A percentile compares a stretch with the other conserved stretches of the same genome.
Conservation (phyloP, 768 basidiomycete genomes). For the Pisolithus microcarpus region DNA sequence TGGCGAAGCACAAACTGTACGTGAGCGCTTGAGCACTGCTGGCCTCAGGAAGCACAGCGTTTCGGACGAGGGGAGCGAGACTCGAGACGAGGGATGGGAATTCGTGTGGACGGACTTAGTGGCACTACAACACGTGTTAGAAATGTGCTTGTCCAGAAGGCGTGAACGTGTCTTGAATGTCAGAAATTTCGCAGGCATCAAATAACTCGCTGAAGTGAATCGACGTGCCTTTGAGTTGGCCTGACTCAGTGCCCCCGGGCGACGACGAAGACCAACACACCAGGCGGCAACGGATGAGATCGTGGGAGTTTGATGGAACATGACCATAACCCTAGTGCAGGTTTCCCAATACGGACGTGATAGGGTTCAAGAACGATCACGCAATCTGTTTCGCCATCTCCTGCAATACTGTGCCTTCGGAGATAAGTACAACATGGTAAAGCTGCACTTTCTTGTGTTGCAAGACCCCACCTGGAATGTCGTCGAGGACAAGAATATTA, state of each 20-base stretch:
- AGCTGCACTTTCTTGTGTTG: background rate
- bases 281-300: background rate
- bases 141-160: constrained; percentile 23
- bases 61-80: constrained; percentile 22
- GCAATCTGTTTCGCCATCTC: background rate
- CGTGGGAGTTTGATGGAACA: background rate
- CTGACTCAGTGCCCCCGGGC: background rate
- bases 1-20: background rate
- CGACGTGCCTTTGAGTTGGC: background rate
- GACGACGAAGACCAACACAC: background rate
- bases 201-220: constrained; percentile 6
- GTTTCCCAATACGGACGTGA: background rate
- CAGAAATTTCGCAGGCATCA: constrained; percentile 6
- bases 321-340: constrained; percentile 5
- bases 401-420: background rate
- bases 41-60: constrained; percentile 1
- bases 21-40: background rate
- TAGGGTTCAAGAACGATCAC: constrained; percentile 4
- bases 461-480: background rate
- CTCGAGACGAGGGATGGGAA: constrained; percentile 30
- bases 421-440: background rate
- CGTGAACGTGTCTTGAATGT: constrained; percentile 13
- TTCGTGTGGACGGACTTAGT: constrained; percentile 31
- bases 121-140: constrained; percentile 39
- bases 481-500: background rate